Evolutionary conservation across 129 eudicot species (phyloP).

Genomic region (Scalesia atractyloides): DNA sequence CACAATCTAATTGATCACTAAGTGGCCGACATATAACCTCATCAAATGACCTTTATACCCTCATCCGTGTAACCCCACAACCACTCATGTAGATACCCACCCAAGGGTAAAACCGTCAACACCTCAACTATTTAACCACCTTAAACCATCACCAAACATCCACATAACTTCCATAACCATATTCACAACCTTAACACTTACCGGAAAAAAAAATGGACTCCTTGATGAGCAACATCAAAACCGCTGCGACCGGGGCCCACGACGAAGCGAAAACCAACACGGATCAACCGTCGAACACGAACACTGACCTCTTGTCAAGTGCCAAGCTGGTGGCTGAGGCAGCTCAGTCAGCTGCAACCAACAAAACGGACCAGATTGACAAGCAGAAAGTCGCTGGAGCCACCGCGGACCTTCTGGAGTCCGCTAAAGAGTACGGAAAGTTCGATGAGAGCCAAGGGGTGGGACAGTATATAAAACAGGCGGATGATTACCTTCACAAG

Average conservation of each 20-base stretch:
- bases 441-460: constrained; percentile 51
- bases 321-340: constrained; percentile 67
- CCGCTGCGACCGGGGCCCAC: constrained; percentile 5
- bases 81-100: constrained; percentile 4
- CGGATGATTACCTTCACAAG: constrained; percentile 62
- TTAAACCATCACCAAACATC: background rate
- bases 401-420: constrained; percentile 55
- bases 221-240: constrained; percentile 21
- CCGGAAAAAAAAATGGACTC: constrained; percentile 33
- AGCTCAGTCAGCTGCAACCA: constrained; percentile 41
- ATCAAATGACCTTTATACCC: constrained; percentile 21
- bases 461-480: constrained; percentile 59
- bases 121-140: constrained; percentile 9
- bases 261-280: constrained; percentile 17
- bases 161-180: background rate
- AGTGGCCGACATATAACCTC: background rate
- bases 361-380: constrained; percentile 50
- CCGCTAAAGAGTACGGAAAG: constrained; percentile 56
- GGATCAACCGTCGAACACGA: constrained; percentile 14
- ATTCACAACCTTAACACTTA: background rate
- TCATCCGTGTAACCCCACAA: constrained; percentile 20
- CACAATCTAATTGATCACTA: background rate
- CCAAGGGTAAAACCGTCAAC: constrained; percentile 29
- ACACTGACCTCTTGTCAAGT: constrained; percentile 43
- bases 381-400: constrained; percentile 59